Percentiles rank a stretch among this genome's conserved stretches.
Evolutionary conservation across 208 protist genomes (phyloP).

Genomic region (Balamuthia mandrillaris): DNA sequence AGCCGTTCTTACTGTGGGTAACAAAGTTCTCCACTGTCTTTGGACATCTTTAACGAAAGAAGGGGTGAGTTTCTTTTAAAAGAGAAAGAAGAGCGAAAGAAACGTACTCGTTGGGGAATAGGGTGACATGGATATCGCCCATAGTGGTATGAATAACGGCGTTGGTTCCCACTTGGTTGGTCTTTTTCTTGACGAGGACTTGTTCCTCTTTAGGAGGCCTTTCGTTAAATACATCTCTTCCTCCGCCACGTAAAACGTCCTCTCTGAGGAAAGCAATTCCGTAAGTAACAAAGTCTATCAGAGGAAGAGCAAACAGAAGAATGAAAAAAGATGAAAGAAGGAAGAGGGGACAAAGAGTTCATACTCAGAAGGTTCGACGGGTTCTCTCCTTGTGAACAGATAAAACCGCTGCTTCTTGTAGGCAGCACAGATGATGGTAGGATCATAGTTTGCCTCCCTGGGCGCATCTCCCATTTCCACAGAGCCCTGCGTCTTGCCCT

Average conservation of each 20-base stretch:
- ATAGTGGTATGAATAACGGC: slow-evolving; percentile 79
- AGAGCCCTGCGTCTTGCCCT: slow-evolving; percentile 61
- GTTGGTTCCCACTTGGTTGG: background rate
- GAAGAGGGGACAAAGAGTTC: too few species aligned
- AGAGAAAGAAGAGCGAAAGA: too few species aligned
- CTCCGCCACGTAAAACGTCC: too few species aligned
- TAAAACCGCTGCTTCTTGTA: slow-evolving; percentile 80
- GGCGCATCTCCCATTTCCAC: slow-evolving; percentile 26
- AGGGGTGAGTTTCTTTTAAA: too few species aligned
- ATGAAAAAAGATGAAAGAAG: too few species aligned
- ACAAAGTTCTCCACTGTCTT: slow-evolving; percentile 94
- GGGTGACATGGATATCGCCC: slow-evolving; percentile 82
- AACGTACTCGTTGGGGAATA: slow-evolving; percentile 85
- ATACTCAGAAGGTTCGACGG: slow-evolving; percentile 57
- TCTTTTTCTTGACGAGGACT: slow-evolving; percentile 14
- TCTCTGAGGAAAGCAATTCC: too few species aligned
- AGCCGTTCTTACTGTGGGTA: slow-evolving; percentile 71
- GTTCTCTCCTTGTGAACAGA: slow-evolving; percentile 75
- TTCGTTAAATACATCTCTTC: slow-evolving; percentile 85
- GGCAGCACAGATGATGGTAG: slow-evolving; percentile 75
- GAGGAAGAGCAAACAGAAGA: too few species aligned
- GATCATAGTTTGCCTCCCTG: slow-evolving; percentile 62
- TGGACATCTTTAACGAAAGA: too few species aligned
- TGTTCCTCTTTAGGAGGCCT: slow-evolving; percentile 75
- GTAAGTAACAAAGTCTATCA: too few species aligned